Base-by-base conservation (phyloP, 75 land plant genomes). In the Pinus tabuliformis region DNA sequence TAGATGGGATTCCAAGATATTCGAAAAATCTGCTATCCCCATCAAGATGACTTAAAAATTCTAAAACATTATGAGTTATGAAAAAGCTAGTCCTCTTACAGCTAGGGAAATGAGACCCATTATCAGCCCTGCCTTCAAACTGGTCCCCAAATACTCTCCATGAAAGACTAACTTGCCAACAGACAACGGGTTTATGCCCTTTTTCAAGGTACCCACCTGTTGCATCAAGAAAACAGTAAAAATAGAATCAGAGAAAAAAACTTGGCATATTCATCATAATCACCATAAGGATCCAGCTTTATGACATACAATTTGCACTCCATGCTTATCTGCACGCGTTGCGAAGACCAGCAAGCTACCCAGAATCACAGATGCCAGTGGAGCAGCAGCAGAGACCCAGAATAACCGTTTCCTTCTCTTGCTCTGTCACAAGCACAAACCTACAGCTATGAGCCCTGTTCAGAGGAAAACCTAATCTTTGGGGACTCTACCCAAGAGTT, bases 201-300 rank as follows among this genome's bases (percentile, higher is more conserved):
- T 90, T 20, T 81, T 81, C 74, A 90, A 66, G 26, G 62, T 58
- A 39, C 95, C 95, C n/a, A 92, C 92, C 94, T 92, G 85, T 65
- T 37, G 16, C 37, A 33, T 20, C 5, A 37, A 65, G 56, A 42
- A 1, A 75, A 3, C 36, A 68, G 20, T n/a, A 59, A 59, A 56
- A 22, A 21, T 26, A 12, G 4, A 22, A 7, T 26, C 12, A 20
- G 73, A 3, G 7, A 22, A 6, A 3, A 22, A 39, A 49, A 45
- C 4, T 26, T 42, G 8, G 0, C 28, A 33, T 62, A 17, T n/a
- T 17, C 16, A 76, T 36, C 9, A 61, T 17, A 14, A 1, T 17
- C 74, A 72, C 15, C 54, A 17, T 9, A 21, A 39, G 42, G 5
- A 62, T 4, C 0, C 17, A 62, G 20, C 1, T 52, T n/a, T 24